Evolutionary conservation across 345 rosid species (phyloP).

Genomic region (Eutrema yunnanense): DNA sequence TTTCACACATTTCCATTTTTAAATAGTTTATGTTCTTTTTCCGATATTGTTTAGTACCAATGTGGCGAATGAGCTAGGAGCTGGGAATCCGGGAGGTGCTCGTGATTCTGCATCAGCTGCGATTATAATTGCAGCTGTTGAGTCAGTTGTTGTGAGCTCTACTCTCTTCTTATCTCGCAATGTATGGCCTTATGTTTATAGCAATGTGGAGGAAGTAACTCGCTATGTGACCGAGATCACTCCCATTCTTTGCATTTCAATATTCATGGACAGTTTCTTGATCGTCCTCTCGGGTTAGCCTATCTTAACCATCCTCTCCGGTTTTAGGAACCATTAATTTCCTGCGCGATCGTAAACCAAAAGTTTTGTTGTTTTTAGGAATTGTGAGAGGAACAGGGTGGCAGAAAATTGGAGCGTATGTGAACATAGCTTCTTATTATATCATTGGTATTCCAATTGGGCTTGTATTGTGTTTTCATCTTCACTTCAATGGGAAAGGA

Average conservation of each 20-base stretch:
- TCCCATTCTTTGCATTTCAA: slow-evolving; percentile 33
- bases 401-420: slow-evolving; percentile 58
- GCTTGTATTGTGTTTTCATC: slow-evolving; percentile 37
- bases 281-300: slow-evolving; percentile 23
- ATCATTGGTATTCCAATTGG: slow-evolving; percentile 49
- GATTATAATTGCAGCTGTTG: slow-evolving; percentile 26
- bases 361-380: slow-evolving; percentile 28
- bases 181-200: slow-evolving; percentile 33
- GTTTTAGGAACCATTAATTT: neutral
- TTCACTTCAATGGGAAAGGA: slow-evolving; percentile 44
- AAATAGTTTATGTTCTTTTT: neutral
- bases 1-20: neutral
- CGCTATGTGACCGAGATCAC: slow-evolving; percentile 18
- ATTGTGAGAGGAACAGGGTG: slow-evolving; percentile 67
- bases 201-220: slow-evolving; percentile 26
- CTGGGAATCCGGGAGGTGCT: slow-evolving; percentile 29
- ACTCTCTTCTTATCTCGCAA: slow-evolving; percentile 21
- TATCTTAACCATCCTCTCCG: neutral
- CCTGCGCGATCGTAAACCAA: neutral
- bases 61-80: slow-evolving; percentile 36
- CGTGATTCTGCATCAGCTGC: slow-evolving; percentile 26
- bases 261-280: slow-evolving; percentile 31
- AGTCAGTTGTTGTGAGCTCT: slow-evolving; percentile 27
- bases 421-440: slow-evolving; percentile 56
- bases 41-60: slow-evolving; percentile 26